phyloP scores from a whole-genome alignment of 306 rosid genomes.

The Fragaria nilgerrensis region DNA sequence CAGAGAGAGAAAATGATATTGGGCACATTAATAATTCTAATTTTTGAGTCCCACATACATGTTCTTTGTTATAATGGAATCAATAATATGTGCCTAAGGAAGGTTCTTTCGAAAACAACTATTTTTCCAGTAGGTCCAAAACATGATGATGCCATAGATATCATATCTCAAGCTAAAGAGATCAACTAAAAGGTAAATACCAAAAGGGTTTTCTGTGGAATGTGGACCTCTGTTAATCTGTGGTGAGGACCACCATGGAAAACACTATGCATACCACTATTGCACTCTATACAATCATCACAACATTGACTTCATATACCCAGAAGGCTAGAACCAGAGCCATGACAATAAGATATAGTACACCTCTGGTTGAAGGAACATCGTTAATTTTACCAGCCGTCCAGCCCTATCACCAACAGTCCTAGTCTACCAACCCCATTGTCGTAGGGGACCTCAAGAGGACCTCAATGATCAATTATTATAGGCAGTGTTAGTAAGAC shows the following conservation, averaged over 20 bases:
- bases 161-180: slow-evolving; percentile 17
- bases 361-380: slow-evolving; percentile 5
- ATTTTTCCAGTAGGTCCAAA: slow-evolving; percentile 30
- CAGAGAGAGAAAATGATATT: neutral
- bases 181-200: slow-evolving; percentile 17
- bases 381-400: neutral
- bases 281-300: slow-evolving; percentile 27
- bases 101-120: slow-evolving; percentile 17
- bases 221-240: slow-evolving; percentile 22
- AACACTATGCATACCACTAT: neutral
- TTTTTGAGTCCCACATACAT: neutral
- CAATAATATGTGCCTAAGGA: slow-evolving; percentile 18
- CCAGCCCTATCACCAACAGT: neutral
- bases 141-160: slow-evolving; percentile 16
- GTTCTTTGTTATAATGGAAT: slow-evolving; percentile 5
- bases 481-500: neutral
- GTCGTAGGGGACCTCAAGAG: neutral
- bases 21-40: neutral
- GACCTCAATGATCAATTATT: neutral
- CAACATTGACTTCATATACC: slow-evolving; percentile 19
- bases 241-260: slow-evolving; percentile 19
- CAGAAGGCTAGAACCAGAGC: slow-evolving; percentile 13
- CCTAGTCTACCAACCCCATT: neutral
- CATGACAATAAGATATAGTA: slow-evolving; percentile 5
- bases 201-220: slow-evolving; percentile 5